A percentile compares a stretch with the other conserved stretches of the same genome.
phyloP scores from a whole-genome alignment of 352 stramenopile species.

The Phytophthora capsici region DNA sequence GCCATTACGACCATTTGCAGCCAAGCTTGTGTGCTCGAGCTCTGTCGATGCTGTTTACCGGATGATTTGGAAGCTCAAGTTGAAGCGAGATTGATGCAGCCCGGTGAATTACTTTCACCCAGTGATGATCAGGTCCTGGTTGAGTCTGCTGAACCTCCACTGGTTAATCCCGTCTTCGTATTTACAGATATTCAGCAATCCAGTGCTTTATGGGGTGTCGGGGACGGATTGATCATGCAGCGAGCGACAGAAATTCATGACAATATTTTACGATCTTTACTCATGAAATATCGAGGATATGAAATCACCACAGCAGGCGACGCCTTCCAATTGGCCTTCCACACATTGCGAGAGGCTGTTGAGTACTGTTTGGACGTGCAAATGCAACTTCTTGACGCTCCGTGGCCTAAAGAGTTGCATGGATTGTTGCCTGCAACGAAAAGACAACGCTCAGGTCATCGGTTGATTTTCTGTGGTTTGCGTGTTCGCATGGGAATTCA shows the following conservation, averaged over 20 bases:
- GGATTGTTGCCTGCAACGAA: slow-evolving; percentile 46
- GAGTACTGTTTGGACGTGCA: slow-evolving; percentile 71
- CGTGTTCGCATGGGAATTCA: slow-evolving; percentile 73
- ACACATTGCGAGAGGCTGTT: slow-evolving; percentile 57
- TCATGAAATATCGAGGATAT: slow-evolving; percentile 64
- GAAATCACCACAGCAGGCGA: slow-evolving; percentile 68
- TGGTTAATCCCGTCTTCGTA: slow-evolving; percentile 64
- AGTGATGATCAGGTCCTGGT: slow-evolving; percentile 34
- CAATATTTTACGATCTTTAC: slow-evolving; percentile 46
- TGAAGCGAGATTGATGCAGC: slow-evolving; percentile 45
- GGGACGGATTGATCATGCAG: slow-evolving; percentile 53
- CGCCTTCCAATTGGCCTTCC: slow-evolving; percentile 65
- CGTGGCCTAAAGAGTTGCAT: slow-evolving; percentile 59
- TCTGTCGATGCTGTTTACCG: slow-evolving; percentile 47
- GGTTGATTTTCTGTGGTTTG: slow-evolving; percentile 53
- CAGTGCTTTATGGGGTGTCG: slow-evolving; percentile 54
- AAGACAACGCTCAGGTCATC: slow-evolving; percentile 37
- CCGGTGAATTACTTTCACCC: slow-evolving; percentile 40
- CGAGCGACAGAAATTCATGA: slow-evolving; percentile 61
- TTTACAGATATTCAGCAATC: slow-evolving; percentile 76
- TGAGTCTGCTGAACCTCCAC: slow-evolving; percentile 40
- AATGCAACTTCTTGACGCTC: slow-evolving; percentile 47
- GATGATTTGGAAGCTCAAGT: slow-evolving; percentile 55
- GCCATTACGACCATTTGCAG: slow-evolving; percentile 56
- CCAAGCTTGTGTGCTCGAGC: slow-evolving; percentile 47